Evolutionary conservation across 495 filamentous ascomycete species (phyloP), one percentile per base, ranked within the genome.

Genomic region (Monascus purpureus): DNA sequence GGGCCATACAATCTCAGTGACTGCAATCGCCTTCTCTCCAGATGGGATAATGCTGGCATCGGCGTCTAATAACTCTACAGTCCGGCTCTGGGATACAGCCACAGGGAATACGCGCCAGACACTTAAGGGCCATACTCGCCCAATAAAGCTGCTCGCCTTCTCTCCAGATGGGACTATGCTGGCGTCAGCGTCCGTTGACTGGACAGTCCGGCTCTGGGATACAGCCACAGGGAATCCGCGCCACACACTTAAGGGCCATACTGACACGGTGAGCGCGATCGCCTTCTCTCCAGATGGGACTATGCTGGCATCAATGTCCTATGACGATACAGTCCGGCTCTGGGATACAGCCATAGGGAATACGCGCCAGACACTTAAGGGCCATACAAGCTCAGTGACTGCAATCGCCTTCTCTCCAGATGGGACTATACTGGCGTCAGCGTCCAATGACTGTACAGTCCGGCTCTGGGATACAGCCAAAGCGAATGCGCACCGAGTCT

Each of bases 221-320:
- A n/a, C n/a, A n/a, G n/a, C n/a, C n/a, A n/a, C n/a, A n/a, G n/a
- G 27, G 5, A n/a, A 4, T 36, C 37, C 37, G 31, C 36, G 44
- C 19, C 36, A 36, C 33, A 35, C 34, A n/a, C 31, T 52, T 8
- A 35, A 50, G 32, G 34, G 50, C 25, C 52, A 54, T 46, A 23
- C 23, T 7, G 35, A 17, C 20, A 16, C 0, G 29, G 32, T 55
- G 27, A 17, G 6, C 0, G 38, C 43, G 17, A 34, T 50, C 9
- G 39, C 38, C 8, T 51, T 53, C 37, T 59, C 54, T 2, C 33
- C 35, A 4, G 42, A 52, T 18, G 44, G 41, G 17, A 26, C 9
- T 9, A 13, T 36, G 2, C 22, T 53, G 13, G 50, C 47, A 3
- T 46, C 50, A 1, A 37, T 26, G 14, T 49, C 40, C 1, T 1